Percentiles rank a stretch among this genome's conserved stretches.
Evolutionary conservation across 140 eudicot genomes (phyloP).

Genomic region (Stevia rebaudiana): DNA sequence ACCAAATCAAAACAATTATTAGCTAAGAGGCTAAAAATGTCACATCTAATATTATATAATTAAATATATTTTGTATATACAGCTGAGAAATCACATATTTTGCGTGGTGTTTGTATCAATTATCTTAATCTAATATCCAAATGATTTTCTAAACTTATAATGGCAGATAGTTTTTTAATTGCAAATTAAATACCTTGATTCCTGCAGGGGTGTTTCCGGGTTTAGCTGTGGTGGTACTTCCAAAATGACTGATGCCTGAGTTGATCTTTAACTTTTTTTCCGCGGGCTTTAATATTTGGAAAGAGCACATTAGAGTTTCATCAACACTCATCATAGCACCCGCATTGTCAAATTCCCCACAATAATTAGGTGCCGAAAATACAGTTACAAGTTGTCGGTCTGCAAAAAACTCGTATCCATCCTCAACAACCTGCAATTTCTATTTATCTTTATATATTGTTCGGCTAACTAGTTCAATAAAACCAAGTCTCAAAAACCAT

Average conservation of each 20-base stretch:
- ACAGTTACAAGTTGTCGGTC: constrained; percentile 42
- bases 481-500: not conserved
- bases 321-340: constrained; percentile 54
- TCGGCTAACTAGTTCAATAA: not conserved
- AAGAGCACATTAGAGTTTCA: constrained; percentile 43
- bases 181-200: constrained; percentile 27
- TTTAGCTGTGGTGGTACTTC: constrained; percentile 44
- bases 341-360: constrained; percentile 49
- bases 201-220: constrained; percentile 37
- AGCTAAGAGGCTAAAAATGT: not conserved
- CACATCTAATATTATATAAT: not conserved
- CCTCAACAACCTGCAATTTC: constrained; percentile 38
- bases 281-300: constrained; percentile 41
- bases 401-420: constrained; percentile 49
- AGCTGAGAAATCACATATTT: not conserved
- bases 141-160: not conserved
- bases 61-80: not conserved
- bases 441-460: not conserved
- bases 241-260: constrained; percentile 32
- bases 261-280: constrained; percentile 37
- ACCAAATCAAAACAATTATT: not conserved
- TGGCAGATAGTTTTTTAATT: not conserved
- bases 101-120: not conserved
- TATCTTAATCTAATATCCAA: not conserved
- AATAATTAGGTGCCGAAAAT: constrained; percentile 41